Evolutionary conservation across 2,329 filamentous ascomycete species (phyloP), one percentile per base, ranked within the genome.

Genomic region (Paracoccidioides lutzii): DNA sequence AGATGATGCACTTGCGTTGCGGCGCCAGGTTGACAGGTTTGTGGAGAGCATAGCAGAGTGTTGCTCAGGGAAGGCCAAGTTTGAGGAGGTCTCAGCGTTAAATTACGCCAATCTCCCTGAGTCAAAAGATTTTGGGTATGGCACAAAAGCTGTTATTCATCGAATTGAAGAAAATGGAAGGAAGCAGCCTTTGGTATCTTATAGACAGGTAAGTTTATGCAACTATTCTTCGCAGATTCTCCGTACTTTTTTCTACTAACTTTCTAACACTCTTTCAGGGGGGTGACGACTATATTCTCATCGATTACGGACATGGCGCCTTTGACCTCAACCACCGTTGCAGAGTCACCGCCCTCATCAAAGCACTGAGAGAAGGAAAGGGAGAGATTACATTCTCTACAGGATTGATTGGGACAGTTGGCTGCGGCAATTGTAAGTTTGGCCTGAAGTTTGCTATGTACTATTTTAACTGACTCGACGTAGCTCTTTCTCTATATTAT

Each of bases 261-360:
- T 63, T 61, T 58, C 63, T 67, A 9, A 63, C 60, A 22, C 66
- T 65, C 41, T 65, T 67, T 6, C 68, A 78, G 67, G 71, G 68
- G 32, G 73, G 71, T 28, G 75, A 77, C 54, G 77, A 81, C 54
- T 78, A 78, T 57, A 60, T 83, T 2, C 67, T 83, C 7, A 70
- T 83, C 10, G 80, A 83, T 58, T 82, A 81, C 56, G 80, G 80
- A 28, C 68, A 78, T 38, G 78, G 79, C 15, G 66, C 71, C 1
- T 80, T 81, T 58, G 74, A 83, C 57, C 69, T 83, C 56, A 80
- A 82, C 63, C 74, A 81, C 65, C 71, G 77, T 32, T 81, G 78
- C 63, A 72, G 79, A 46, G 75, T 78, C 14, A 80, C 77, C 2
- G 76, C 76, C 0, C 69, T 81, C 2, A 76, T 78, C 53, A 75